Base-by-base conservation (phyloP, 1,284 basidiomycete species). In the Ganoderma sinense region DNA sequence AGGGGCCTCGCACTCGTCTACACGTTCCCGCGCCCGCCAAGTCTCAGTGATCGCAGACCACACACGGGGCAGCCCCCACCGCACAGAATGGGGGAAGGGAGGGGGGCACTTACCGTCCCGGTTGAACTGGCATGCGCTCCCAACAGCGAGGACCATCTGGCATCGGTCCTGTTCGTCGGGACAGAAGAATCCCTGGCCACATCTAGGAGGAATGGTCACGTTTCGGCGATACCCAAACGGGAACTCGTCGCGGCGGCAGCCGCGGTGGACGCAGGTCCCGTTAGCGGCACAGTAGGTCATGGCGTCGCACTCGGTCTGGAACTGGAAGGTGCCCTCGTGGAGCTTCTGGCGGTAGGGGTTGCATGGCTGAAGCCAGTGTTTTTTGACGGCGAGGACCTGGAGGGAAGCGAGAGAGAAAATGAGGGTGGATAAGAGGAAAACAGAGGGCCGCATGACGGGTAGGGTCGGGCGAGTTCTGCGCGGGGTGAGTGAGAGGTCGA, bases 101-200 rank as follows among this genome's bases (percentile, higher is more conserved):
- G n/a, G n/a, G n/a, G 23, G 36, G 64, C 69, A 76, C 86, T 72
- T 72, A 94, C 95, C 94, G 80, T 97, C 96, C 65, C 95, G 89
- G 79, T 96, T 93, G 69, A 97, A 88, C 80, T 97, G 94, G 81
- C 95, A 97, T 16, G 86, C 76, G 71, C 88, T 90, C 36, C 87
- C 91, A 0, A 94, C 88, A 0, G 86, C 64, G 6, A 93, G 82
- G 55, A 92, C 76, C 14, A 81, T 74, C 77, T 91, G 87, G 82
- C 95, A 97, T 2, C 80, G 82, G 75, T 91, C 90, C 72, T 88
- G 89, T 80, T 96, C 95, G 77, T 97, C 95, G 1, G 95, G 95
- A 80, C 95, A 97, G 81, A 95, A 96, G 73, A 85, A 77, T 29
- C 88, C 90, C 23, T 75, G 73, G 3, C 81, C 79, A 76, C 95